These are phyloP conservation scores for Eremothecium coryli DNA, from an alignment of 1,139 yeast species.

Conservation along the genomic window DNA sequence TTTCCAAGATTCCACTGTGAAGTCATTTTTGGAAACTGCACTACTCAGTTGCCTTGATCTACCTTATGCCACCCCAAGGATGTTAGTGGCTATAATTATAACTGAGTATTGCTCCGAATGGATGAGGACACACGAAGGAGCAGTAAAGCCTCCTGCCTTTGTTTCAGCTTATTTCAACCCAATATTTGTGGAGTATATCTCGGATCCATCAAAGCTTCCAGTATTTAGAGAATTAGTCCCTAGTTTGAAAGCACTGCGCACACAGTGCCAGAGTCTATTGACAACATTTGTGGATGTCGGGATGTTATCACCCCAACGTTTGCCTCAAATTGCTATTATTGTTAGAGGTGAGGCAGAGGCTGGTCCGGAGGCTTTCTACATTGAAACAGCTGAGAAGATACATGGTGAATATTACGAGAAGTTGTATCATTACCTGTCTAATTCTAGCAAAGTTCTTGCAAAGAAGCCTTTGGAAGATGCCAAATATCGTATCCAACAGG, in stretches of 20 bases:
- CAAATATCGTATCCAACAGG: constrained; percentile 51
- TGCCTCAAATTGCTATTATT: constrained; percentile 78
- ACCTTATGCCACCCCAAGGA: constrained; percentile 75
- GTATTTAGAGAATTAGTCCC: constrained; percentile 81
- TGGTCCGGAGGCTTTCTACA: constrained; percentile 85
- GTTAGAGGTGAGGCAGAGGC: constrained; percentile 94
- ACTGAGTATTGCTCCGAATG: constrained; percentile 57
- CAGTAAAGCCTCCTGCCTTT: constrained; percentile 18
- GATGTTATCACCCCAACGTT: constrained; percentile 60
- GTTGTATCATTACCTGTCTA: constrained; percentile 53
- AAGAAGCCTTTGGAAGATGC: constrained; percentile 75
- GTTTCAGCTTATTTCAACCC: constrained; percentile 31
- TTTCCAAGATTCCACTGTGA: constrained; percentile 38
- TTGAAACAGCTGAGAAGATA: constrained; percentile 67
- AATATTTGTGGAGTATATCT: constrained; percentile 36
- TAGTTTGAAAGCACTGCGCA: constrained; percentile 71
- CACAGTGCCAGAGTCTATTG: constrained; percentile 77
- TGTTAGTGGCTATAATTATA: constrained; percentile 58
- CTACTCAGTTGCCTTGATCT: constrained; percentile 29
- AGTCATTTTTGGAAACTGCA: constrained; percentile 33
- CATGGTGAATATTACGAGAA: constrained; percentile 58
- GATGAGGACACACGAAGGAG: constrained; percentile 12
- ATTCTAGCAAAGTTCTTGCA: constrained; percentile 63
- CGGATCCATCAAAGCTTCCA: constrained; percentile 40
- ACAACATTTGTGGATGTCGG: constrained; percentile 71